Evolutionary conservation across 192 early-diverging fungal genomes (phyloP), one percentile per base, ranked within the genome.

Genomic region (Coemansia aciculifera): DNA sequence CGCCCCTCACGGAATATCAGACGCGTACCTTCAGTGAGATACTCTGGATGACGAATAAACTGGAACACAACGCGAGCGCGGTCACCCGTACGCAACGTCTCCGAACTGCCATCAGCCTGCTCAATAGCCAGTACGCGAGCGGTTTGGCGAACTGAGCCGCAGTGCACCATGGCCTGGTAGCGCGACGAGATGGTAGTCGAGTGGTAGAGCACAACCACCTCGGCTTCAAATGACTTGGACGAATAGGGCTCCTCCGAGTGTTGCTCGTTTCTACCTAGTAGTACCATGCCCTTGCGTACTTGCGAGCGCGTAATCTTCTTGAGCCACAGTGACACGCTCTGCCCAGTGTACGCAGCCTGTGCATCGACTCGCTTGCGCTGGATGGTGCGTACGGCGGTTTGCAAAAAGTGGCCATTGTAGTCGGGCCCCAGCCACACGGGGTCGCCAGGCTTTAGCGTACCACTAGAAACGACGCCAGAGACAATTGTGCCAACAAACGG

Each of bases 161-260:
- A 96, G 64, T 97, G 95, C 54, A 97, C 66, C 95, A 97, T 97
- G 4, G 95, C 94, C 83, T 97, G 95, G 78, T 97, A 97, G 63
- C 91, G 90, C 59, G 86, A 84, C 12, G 87, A 87, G 63, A 97
- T 97, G 6, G 95, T 97, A 0, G 95, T 95, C 34, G 90, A 91
- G 73, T 96, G 94, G 72, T 93, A 95, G 11, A 97, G 78, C 0
- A 97, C 90, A 34, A 94, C 78, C n/a, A 97, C 87, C 74, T 97
- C 95, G 24, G 95, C 95, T 69, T 95, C 95, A 75, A 95, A 96
- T 64, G 88, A 87, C 54, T 85, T 73, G 27, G 83, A 67, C 12
- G 74, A 68, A 5, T 32, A 37, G 8, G 78, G 75, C 42, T 66
- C 51, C 54, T 39, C 39, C 5, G 27, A 62, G 24, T 27, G 5